Base-by-base conservation (phyloP, 2,329 filamentous ascomycete genomes). In the Aspergillus fijiensis region DNA sequence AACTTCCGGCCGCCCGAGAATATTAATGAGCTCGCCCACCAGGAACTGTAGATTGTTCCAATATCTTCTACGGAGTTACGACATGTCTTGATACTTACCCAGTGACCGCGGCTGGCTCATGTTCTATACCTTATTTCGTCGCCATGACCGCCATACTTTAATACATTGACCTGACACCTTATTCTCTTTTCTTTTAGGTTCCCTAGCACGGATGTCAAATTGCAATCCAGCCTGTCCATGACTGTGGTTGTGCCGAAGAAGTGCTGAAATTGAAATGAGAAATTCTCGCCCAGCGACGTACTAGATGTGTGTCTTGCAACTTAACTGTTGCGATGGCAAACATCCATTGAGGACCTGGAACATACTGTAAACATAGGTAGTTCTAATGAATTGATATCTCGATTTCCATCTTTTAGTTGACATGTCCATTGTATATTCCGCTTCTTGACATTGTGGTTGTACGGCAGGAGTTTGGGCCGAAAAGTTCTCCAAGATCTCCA, bases 161-260 rank as follows among this genome's bases (percentile, higher is more conserved):
- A 67, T 70, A 69, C 58, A 62, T 66, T 54, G 58, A 61, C 59
- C 66, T 65, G 51, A 51, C 50, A 23, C 35, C 9, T 57, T 39
- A 42, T 53, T 57, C 12, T 27, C 42, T 29, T 50, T 31, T 23
- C 7, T 31, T 23, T 12, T 19, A 39, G 54, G 16, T 47, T 51
- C 39, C 29, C 67, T 80, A 94, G 93, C 93, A 96, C 91, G 89
- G 91, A 96, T 96, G 92, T 97, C 92, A 96, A 96, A 96, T 96
- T 97, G 87, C 93, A 95, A 94, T 89, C 83, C 86, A 86, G 88
- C 87, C 79, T 76, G 72, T 74, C 68, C 79, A 88, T 96, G 91
- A 89, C 91, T 92, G 87, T 83, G 85, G 87, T 93, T 95, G 93
- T 92, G 93, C 92, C 92, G 91, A 93, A 96, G 92, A 96, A 92